A percentile compares a stretch with the other conserved stretches of the same genome.
phyloP scores from a whole-genome alignment of 2,329 filamentous ascomycete species.

The Amauroascus niger region DNA sequence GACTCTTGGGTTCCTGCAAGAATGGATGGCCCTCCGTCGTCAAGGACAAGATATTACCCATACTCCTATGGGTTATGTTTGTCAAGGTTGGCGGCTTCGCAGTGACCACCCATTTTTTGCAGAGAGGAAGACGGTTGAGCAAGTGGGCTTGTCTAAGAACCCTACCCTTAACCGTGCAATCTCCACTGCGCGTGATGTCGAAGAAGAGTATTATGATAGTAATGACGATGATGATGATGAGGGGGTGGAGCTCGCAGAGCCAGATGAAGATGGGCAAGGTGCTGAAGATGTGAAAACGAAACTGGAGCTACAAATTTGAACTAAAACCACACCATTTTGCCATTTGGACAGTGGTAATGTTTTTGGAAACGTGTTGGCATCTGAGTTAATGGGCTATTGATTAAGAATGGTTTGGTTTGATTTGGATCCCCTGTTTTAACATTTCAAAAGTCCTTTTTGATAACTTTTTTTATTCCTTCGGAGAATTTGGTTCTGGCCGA shows the following conservation, averaged over 20 bases:
- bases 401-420: too few species aligned
- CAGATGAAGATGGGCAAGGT: neutral
- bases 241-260: neutral
- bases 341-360: too few species aligned
- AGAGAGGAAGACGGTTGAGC: neutral
- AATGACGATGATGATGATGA: neutral
- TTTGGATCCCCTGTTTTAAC: too few species aligned
- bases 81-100: slow-evolving; percentile 23
- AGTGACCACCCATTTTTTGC: slow-evolving; percentile 25
- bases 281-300: too few species aligned
- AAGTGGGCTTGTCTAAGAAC: neutral
- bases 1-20: slow-evolving; percentile 25
- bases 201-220: neutral
- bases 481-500: too few species aligned
- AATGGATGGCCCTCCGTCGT: slow-evolving; percentile 27
- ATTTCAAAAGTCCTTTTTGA: too few species aligned
- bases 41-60: slow-evolving; percentile 30
- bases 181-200: neutral
- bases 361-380: too few species aligned
- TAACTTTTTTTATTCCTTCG: too few species aligned
- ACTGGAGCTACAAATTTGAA: too few species aligned
- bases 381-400: too few species aligned
- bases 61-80: slow-evolving; percentile 31
- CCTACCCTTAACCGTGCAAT: neutral
- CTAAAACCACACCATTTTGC: too few species aligned